Percentiles rank a stretch among this genome's conserved stretches.
phyloP scores from a whole-genome alignment of 208 protist genomes.

The Leishmania lainsoni region DNA sequence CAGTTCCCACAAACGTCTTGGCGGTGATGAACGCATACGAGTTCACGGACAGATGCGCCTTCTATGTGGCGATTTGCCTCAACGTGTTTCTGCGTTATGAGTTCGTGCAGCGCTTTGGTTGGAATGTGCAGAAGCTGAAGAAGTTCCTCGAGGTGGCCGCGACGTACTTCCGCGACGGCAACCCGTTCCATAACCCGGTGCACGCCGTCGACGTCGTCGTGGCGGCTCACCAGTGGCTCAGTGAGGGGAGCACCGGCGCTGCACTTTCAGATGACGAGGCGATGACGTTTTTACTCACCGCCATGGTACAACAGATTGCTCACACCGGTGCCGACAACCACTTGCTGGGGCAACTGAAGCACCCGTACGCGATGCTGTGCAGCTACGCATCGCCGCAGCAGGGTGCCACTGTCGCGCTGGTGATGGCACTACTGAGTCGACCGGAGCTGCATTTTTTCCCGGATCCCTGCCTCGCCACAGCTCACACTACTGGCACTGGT shows the following conservation, averaged over 20 bases:
- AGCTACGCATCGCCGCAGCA: constrained; percentile 66
- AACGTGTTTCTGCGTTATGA: constrained; percentile 75
- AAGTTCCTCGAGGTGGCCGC: constrained; percentile 43
- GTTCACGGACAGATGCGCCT: constrained; percentile 11
- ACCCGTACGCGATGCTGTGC: constrained; percentile 56
- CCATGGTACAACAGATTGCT: constrained; percentile 54
- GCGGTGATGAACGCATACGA: constrained; percentile 20
- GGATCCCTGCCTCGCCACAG: neutral
- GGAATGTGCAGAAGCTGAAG: constrained; percentile 45
- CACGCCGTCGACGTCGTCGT: constrained; percentile 80
- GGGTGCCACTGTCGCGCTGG: constrained; percentile 45
- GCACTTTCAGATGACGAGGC: constrained; percentile 55
- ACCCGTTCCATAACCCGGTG: constrained; percentile 76
- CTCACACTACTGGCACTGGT: neutral
- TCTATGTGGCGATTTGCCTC: constrained; percentile 51
- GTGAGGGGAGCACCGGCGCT: constrained; percentile 39
- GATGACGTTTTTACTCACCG: constrained; percentile 57
- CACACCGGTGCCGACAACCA: constrained; percentile 78
- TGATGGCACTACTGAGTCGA: constrained; percentile 49
- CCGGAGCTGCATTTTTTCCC: constrained; percentile 62
- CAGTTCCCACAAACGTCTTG: constrained; percentile 19
- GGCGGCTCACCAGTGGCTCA: constrained; percentile 62
- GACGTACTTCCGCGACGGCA: constrained; percentile 53
- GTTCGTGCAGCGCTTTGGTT: constrained; percentile 56
- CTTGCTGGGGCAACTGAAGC: constrained; percentile 62